A percentile compares a stretch with the other conserved stretches of the same genome.
phyloP scores from a whole-genome alignment of 176 grass and related monocot genomes.

The Bolboschoenus planiculmis region DNA sequence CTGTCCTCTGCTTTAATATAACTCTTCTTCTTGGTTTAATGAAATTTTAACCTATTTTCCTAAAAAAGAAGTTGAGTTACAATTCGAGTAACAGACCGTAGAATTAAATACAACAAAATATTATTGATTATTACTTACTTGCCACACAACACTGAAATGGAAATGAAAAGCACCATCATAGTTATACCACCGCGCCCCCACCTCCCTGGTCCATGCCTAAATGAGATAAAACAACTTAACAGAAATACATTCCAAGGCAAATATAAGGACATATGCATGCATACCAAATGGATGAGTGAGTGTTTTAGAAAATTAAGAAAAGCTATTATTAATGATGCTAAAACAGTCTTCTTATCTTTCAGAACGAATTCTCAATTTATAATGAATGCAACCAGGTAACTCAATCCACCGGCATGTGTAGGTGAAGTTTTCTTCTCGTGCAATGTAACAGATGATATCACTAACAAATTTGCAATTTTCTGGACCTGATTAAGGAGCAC shows the following conservation, averaged over 20 bases:
- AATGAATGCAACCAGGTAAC: not conserved
- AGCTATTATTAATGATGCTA: not conserved
- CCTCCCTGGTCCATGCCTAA: not conserved
- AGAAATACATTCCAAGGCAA: not conserved
- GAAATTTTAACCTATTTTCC: not conserved
- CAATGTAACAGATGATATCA: not conserved
- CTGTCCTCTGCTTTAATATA: not conserved
- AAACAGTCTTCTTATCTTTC: not conserved
- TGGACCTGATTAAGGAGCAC: not conserved
- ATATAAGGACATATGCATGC: not conserved
- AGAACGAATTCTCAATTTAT: not conserved
- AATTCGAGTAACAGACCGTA: not conserved
- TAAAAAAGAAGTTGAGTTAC: not conserved
- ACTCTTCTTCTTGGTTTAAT: not conserved
- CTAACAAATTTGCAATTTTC: not conserved
- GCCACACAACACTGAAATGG: not conserved
- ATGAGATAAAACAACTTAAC: not conserved
- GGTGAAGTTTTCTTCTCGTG: not conserved
- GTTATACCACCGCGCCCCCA: not conserved
- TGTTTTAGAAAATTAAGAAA: not conserved
- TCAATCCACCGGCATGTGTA: not conserved
- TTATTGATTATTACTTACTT: not conserved
- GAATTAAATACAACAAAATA: not conserved
- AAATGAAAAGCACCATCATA: not conserved
- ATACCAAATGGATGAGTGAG: not conserved